phyloP scores from a whole-genome alignment of 2,329 filamentous ascomycete species.

The Orbilia oligospora region DNA sequence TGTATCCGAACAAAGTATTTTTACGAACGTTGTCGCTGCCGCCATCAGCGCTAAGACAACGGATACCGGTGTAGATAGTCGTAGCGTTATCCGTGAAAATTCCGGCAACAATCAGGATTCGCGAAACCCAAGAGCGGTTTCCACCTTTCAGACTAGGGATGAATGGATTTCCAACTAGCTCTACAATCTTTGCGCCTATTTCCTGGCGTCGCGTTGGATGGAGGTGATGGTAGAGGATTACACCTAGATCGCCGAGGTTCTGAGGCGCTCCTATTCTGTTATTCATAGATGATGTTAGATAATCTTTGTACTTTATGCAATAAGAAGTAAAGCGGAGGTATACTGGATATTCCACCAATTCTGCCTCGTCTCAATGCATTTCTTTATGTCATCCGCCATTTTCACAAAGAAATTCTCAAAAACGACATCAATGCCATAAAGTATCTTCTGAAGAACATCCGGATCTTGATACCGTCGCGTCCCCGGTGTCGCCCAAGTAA shows the following conservation, averaged over 20 bases:
- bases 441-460: slow-evolving; percentile 25
- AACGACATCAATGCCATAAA: slow-evolving; percentile 36
- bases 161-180: slow-evolving; percentile 31
- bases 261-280: slow-evolving; percentile 53
- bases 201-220: slow-evolving; percentile 21
- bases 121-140: slow-evolving; percentile 37
- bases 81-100: slow-evolving; percentile 40
- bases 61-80: slow-evolving; percentile 21
- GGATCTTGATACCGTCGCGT: slow-evolving; percentile 27
- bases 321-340: neutral
- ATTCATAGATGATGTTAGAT: neutral
- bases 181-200: slow-evolving; percentile 34
- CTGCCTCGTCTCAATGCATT: slow-evolving; percentile 11
- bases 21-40: slow-evolving; percentile 9
- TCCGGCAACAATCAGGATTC: slow-evolving; percentile 24
- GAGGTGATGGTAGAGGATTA: slow-evolving; percentile 53
- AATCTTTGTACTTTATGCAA: neutral
- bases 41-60: slow-evolving; percentile 28
- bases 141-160: slow-evolving; percentile 37
- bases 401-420: slow-evolving; percentile 15
- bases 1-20: slow-evolving; percentile 34
- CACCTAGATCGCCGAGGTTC: slow-evolving; percentile 53
- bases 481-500: slow-evolving; percentile 41
- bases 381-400: slow-evolving; percentile 32
- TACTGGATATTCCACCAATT: slow-evolving; percentile 58